These are phyloP conservation scores for Ocimum tenuiflorum DNA, from an alignment of 257 asterid species.

Conservation along the genomic window DNA sequence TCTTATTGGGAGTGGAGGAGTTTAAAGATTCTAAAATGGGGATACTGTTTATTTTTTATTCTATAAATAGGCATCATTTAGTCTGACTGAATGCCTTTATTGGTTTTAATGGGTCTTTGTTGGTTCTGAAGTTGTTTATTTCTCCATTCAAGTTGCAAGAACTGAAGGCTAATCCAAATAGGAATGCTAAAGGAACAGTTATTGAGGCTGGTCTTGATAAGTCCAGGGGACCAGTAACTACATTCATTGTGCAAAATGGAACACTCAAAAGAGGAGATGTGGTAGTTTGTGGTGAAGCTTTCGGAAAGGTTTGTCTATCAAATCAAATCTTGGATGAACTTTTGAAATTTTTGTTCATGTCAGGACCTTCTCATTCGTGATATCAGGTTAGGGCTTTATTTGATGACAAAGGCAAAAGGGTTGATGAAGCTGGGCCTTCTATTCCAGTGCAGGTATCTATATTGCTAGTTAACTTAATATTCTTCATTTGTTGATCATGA, in stretches of 20 bases:
- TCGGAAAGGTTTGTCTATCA: constrained; percentile 77
- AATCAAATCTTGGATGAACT: constrained; percentile 10
- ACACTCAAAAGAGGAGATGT: constrained; percentile 81
- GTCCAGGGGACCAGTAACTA: constrained; percentile 86
- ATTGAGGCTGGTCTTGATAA: constrained; percentile 97
- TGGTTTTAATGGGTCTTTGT: constrained; percentile 3
- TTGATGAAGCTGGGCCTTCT: constrained; percentile 86
- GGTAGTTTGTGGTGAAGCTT: constrained; percentile 89
- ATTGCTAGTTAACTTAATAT: not conserved
- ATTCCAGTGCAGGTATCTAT: constrained; percentile 79
- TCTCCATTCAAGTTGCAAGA: constrained; percentile 68
- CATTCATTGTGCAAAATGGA: constrained; percentile 96
- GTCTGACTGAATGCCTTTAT: not conserved
- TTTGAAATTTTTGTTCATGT: constrained; percentile 13
- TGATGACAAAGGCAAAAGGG: constrained; percentile 78
- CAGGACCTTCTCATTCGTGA: constrained; percentile 20
- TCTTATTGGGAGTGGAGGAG: not conserved
- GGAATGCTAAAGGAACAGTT: constrained; percentile 90
- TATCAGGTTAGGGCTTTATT: constrained; percentile 86
- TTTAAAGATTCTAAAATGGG: not conserved
- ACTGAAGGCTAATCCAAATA: constrained; percentile 93
- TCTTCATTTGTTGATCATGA: too few species aligned
- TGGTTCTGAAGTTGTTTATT: constrained; percentile 19
- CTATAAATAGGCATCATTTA: not conserved
- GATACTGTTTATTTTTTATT: not conserved